Evolutionary conservation across 1,284 basidiomycete genomes (phyloP).

Genomic region (Austroboletus sp.): DNA sequence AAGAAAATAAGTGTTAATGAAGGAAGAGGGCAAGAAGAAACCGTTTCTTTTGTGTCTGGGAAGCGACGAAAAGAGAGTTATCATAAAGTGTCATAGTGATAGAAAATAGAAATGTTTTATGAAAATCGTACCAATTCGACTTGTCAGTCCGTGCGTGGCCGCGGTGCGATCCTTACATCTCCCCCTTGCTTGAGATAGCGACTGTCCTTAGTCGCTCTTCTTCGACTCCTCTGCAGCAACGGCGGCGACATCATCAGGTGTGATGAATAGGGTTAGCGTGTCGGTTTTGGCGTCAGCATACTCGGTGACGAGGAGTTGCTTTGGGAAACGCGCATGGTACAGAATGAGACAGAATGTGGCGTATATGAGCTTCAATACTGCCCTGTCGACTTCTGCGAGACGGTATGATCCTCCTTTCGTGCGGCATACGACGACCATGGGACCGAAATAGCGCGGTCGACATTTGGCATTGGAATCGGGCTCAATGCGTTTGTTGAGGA

Average conservation of each 20-base stretch:
- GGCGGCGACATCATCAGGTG: too few species aligned
- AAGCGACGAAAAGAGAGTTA: too few species aligned
- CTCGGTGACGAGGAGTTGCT: background rate
- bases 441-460: constrained; percentile 28
- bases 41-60: too few species aligned
- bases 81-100: too few species aligned
- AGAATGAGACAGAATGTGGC: constrained; percentile 18
- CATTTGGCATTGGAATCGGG: constrained; percentile 24
- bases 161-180: background rate
- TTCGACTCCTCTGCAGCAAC: background rate
- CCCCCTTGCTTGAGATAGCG: background rate
- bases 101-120: too few species aligned
- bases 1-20: too few species aligned
- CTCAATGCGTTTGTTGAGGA: constrained; percentile 27
- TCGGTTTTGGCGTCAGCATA: background rate
- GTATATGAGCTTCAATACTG: constrained; percentile 16
- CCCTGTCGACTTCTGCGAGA: constrained; percentile 26
- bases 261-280: background rate
- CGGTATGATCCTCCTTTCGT: constrained; percentile 29
- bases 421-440: constrained; percentile 26
- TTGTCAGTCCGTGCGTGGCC: too few species aligned
- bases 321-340: constrained; percentile 6
- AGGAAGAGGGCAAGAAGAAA: too few species aligned
- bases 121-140: too few species aligned
- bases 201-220: background rate